Conservation (phyloP, 139 green algal genomes). For the Parachlorella kessleri region DNA sequence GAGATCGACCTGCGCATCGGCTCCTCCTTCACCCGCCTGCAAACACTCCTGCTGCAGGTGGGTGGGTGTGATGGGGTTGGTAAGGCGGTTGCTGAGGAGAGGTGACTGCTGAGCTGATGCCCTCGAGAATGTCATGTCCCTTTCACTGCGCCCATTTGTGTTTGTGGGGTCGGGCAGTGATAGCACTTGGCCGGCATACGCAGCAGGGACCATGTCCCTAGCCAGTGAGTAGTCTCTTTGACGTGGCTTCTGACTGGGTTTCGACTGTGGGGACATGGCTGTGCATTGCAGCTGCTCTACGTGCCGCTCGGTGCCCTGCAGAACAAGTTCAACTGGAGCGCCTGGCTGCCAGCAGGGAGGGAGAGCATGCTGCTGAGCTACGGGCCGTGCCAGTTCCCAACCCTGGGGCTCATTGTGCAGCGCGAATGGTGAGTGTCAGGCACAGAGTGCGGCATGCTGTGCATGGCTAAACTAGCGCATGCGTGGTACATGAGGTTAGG, state of each 20-base stretch:
- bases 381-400: conserved; percentile 98
- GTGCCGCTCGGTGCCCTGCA: conserved; percentile 67
- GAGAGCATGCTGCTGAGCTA: conserved; percentile 79
- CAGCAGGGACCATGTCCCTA: too few species aligned
- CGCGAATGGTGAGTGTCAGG: conserved; percentile 83
- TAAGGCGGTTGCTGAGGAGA: not conserved
- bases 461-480: not conserved
- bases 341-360: conserved; percentile 13
- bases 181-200: too few species aligned
- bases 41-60: conserved; percentile 90
- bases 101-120: too few species aligned
- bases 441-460: too few species aligned
- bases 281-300: too few species aligned
- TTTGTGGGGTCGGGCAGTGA: too few species aligned
- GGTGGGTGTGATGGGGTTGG: not conserved
- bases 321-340: conserved; percentile 79
- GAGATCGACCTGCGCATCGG: conserved; percentile 98
- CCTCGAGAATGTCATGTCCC: too few species aligned
- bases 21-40: conserved; percentile 95
- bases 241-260: too few species aligned
- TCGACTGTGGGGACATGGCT: too few species aligned
- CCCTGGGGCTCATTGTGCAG: conserved; percentile 97
- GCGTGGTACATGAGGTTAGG: too few species aligned
- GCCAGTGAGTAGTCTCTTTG: too few species aligned
- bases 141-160: too few species aligned